A percentile compares a stretch with the other conserved stretches of the same genome.
These are phyloP conservation scores for Fusarium brachygibbosum DNA, from an alignment of 2,329 filamentous ascomycete species.

Conservation along the genomic window DNA sequence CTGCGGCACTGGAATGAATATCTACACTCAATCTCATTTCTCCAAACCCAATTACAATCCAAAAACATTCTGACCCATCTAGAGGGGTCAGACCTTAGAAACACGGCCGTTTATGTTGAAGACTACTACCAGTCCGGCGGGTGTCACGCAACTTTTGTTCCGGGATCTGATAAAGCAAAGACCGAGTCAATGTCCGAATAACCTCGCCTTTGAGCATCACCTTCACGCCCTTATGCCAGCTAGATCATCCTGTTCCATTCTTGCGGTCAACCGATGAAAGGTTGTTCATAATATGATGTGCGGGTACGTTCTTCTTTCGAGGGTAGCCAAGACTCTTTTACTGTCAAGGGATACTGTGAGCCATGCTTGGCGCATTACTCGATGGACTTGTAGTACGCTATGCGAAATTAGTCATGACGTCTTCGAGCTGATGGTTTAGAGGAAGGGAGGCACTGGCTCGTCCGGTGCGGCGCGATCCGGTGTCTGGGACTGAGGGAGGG, in stretches of 20 bases:
- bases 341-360: slow-evolving; percentile 23
- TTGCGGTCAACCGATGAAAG: slow-evolving; percentile 15
- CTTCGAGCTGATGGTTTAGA: background rate
- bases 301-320: slow-evolving; percentile 11
- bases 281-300: slow-evolving; percentile 1
- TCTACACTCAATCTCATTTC: slow-evolving; percentile 9
- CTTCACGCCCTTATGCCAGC: slow-evolving; percentile 7
- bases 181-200: background rate
- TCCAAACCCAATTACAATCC: slow-evolving; percentile 4
- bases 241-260: slow-evolving; percentile 38
- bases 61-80: slow-evolving; percentile 12
- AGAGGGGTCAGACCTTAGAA: background rate
- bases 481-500: slow-evolving; percentile 23
- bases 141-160: background rate
- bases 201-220: background rate
- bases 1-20: slow-evolving; percentile 32
- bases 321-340: slow-evolving; percentile 1
- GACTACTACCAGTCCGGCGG: slow-evolving; percentile 7
- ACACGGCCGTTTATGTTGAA: background rate
- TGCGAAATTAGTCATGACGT: slow-evolving; percentile 14
- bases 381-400: background rate
- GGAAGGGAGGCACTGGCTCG: slow-evolving; percentile 23
- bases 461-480: slow-evolving; percentile 39
- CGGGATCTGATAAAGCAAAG: background rate
- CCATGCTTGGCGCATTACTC: slow-evolving; percentile 33